Conservation (phyloP, 1,139 yeast species). For the Taphrina wiesneri region DNA sequence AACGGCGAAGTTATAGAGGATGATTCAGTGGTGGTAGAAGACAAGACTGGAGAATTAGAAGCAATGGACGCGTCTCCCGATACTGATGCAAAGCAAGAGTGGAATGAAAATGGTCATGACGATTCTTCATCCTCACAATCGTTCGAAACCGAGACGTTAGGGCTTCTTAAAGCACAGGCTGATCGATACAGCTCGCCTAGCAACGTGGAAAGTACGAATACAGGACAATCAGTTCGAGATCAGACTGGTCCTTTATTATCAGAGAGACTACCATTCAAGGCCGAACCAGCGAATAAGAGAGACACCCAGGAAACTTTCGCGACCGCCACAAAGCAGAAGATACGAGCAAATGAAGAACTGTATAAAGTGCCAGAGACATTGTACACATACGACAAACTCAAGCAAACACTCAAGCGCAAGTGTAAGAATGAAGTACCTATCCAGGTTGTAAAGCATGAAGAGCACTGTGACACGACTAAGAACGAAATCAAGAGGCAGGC, state of each 20-base stretch:
- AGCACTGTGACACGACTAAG: neutral
- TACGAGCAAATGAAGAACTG: neutral
- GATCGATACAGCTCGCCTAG: neutral
- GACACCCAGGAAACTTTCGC: too few species aligned
- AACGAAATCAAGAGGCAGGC: neutral
- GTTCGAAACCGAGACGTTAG: neutral
- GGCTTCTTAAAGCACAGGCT: neutral
- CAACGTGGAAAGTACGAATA: neutral
- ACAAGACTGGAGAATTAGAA: too few species aligned
- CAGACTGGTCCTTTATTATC: neutral
- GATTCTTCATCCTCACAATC: neutral
- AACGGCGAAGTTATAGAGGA: neutral
- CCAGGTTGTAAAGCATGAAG: neutral
- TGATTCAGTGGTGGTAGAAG: neutral
- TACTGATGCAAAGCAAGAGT: too few species aligned
- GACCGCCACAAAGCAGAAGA: neutral
- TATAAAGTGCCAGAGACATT: neutral
- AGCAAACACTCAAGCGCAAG: neutral
- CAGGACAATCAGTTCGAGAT: neutral
- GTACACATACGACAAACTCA: neutral
- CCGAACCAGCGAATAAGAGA: neutral
- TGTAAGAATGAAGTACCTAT: neutral
- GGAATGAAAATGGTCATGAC: neutral
- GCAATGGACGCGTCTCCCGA: too few species aligned
- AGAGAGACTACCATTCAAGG: neutral